These are phyloP conservation scores for Dactylellina cionopaga DNA, from an alignment of 2,329 filamentous ascomycete species.

Conservation along the genomic window DNA sequence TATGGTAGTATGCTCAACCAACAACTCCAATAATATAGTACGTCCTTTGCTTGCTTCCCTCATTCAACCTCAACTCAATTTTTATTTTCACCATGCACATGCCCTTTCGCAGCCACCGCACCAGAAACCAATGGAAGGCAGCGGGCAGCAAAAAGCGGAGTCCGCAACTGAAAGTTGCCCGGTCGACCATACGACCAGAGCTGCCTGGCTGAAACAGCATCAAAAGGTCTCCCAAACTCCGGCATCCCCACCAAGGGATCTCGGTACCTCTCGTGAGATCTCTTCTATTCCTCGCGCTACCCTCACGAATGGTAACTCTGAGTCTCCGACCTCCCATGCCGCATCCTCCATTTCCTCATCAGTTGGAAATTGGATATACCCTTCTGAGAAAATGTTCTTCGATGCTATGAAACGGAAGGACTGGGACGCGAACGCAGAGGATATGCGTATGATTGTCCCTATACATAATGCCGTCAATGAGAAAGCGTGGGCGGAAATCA, in stretches of 20 bases:
- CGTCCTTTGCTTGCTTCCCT: too few relatives aligned
- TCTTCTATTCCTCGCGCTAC: slow-evolving; percentile 79
- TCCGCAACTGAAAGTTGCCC: slow-evolving; percentile 71
- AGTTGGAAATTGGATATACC: slow-evolving; percentile 92
- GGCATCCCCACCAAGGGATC: slow-evolving; percentile 59
- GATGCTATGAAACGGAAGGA: slow-evolving; percentile 94
- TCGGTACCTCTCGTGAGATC: slow-evolving; percentile 76
- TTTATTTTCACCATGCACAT: too few relatives aligned
- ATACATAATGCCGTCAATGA: slow-evolving; percentile 99
- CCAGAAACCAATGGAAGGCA: too few relatives aligned
- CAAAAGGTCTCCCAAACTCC: slow-evolving; percentile 55
- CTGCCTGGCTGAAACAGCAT: slow-evolving; percentile 76
- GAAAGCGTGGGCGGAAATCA: slow-evolving; percentile 91
- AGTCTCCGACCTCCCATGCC: slow-evolving; percentile 59
- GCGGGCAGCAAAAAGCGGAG: background rate
- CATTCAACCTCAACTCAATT: too few relatives aligned
- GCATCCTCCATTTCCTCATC: slow-evolving; percentile 62
- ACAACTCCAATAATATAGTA: too few relatives aligned
- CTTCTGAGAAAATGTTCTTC: slow-evolving; percentile 97
- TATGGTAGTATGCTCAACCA: too few relatives aligned
- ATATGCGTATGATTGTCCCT: slow-evolving; percentile 92
- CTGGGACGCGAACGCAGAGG: slow-evolving; percentile 73
- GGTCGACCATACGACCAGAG: slow-evolving; percentile 88
- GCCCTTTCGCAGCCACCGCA: too few relatives aligned
- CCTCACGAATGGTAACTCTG: slow-evolving; percentile 58